Evolutionary conservation across 495 filamentous ascomycete species (phyloP), one percentile per base, ranked within the genome.

Genomic region (Ascodesmis nigricans): DNA sequence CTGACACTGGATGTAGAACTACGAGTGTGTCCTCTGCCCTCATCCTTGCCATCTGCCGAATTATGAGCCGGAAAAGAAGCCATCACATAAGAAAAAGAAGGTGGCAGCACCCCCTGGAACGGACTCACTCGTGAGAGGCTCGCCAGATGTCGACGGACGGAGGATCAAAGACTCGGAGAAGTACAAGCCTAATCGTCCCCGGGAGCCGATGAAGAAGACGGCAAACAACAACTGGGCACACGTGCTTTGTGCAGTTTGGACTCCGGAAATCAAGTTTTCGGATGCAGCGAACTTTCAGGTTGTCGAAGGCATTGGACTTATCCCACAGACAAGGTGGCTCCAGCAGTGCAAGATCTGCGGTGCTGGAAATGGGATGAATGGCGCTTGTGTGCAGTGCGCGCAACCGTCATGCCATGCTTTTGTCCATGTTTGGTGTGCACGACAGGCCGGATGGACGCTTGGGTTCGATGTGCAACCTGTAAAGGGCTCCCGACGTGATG

Each of bases 191-290:
- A 55, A 74, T 15, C 66, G 76, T 45, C 87, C 87, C 18, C 77
- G 90, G 11, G 87, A 95, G 45, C 73, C 87, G 2, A 56, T 99
- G 34, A 99, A 99, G 59, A 65, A 77, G 19, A 99, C 87, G 0
- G 69, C 73, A 5, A 75, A 79, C 38, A 93, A 93, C 55, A 93
- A 95, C 46, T 99, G 87, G 87, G 77, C 91, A n/a, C 87, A 99
- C 49, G 79, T 93, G 18, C 66, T 71, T 26, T 99, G 87, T 46
- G 81, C 87, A 3, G 60, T 93, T 20, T 93, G 75, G 72, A 78
- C 73, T 6, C 78, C 81, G 0, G 87, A 93, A 47, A 71, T 91
- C 43, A 90, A 80, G 48, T 95, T 91, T 51, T 77, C 73, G 16
- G 75, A 77, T 49, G 73, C 82, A 14, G 69, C 73, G 39, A 69